A percentile compares a stretch with the other conserved stretches of the same genome.
phyloP scores from a whole-genome alignment of 805 yeast genomes.

The Ogataea nonfermentans region DNA sequence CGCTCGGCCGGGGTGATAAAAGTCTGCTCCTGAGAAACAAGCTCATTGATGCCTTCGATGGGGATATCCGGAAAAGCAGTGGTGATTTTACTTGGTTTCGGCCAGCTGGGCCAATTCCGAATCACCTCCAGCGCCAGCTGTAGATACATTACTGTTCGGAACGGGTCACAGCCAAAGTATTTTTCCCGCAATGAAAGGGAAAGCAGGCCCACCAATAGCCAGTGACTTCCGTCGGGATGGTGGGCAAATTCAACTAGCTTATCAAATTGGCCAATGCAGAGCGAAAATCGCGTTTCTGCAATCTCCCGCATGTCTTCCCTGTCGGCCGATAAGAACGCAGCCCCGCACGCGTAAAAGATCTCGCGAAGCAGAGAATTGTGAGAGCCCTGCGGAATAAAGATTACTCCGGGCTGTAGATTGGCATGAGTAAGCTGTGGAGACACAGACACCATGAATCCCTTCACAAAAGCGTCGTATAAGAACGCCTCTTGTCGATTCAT shows the following conservation, averaged over 20 bases:
- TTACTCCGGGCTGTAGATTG: slow-evolving; percentile 38
- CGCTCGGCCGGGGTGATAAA: slow-evolving; percentile 25
- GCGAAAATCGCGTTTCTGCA: slow-evolving; percentile 24
- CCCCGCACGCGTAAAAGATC: slow-evolving; percentile 40
- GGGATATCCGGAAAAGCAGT: neutral
- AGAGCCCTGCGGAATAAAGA: slow-evolving; percentile 38
- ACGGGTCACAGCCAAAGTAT: slow-evolving; percentile 26
- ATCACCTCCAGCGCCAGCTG: slow-evolving; percentile 37
- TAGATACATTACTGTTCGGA: slow-evolving; percentile 34
- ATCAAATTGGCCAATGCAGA: slow-evolving; percentile 15
- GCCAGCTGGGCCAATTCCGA: slow-evolving; percentile 22
- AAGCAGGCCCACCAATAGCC: slow-evolving; percentile 41
- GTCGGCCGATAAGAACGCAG: slow-evolving; percentile 36
- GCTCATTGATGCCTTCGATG: neutral
- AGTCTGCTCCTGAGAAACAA: neutral
- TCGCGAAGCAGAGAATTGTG: slow-evolving; percentile 25
- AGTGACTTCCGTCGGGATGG: slow-evolving; percentile 27
- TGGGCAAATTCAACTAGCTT: slow-evolving; percentile 17
- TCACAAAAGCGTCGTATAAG: slow-evolving; percentile 37
- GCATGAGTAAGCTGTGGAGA: slow-evolving; percentile 44
- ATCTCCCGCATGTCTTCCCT: slow-evolving; percentile 26
- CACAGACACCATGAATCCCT: slow-evolving; percentile 40
- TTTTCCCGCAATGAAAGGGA: slow-evolving; percentile 39
- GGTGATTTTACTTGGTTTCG: too few relatives aligned
- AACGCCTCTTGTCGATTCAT: slow-evolving; percentile 22